Conservation (phyloP, 2,329 filamentous ascomycete genomes). For the Arthrobotrys megalospora region DNA sequence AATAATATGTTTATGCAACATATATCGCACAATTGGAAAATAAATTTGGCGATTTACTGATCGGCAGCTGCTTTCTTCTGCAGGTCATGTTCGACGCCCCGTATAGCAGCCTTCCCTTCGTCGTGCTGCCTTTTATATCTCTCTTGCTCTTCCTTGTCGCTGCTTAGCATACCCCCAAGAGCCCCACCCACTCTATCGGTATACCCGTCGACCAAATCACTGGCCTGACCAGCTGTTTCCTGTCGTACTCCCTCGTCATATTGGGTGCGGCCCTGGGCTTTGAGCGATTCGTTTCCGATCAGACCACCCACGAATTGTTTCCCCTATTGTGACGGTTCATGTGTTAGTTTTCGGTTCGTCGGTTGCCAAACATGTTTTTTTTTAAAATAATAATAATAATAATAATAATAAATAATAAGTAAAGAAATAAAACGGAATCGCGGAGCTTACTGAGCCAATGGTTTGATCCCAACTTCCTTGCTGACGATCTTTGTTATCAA, state of each 20-base stretch:
- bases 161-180: slow-evolving; percentile 30
- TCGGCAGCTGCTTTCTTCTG: slow-evolving; percentile 44
- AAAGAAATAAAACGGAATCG: neutral
- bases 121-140: slow-evolving; percentile 51
- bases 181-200: slow-evolving; percentile 63
- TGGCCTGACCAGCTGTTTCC: slow-evolving; percentile 86
- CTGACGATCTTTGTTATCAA: slow-evolving; percentile 80
- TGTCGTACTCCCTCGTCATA: slow-evolving; percentile 84
- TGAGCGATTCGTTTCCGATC: slow-evolving; percentile 81
- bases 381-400: too few species aligned
- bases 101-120: slow-evolving; percentile 51
- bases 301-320: slow-evolving; percentile 86
- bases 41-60: neutral
- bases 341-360: neutral
- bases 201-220: slow-evolving; percentile 79
- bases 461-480: slow-evolving; percentile 89
- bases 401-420: too few species aligned
- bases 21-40: neutral
- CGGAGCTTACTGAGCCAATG: slow-evolving; percentile 74
- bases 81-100: slow-evolving; percentile 49
- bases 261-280: slow-evolving; percentile 81
- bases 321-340: slow-evolving; percentile 67
- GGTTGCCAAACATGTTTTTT: too few species aligned
- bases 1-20: neutral
- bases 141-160: slow-evolving; percentile 38